phyloP scores from a whole-genome alignment of 179 eudicot species.

The Beta lomatogona region DNA sequence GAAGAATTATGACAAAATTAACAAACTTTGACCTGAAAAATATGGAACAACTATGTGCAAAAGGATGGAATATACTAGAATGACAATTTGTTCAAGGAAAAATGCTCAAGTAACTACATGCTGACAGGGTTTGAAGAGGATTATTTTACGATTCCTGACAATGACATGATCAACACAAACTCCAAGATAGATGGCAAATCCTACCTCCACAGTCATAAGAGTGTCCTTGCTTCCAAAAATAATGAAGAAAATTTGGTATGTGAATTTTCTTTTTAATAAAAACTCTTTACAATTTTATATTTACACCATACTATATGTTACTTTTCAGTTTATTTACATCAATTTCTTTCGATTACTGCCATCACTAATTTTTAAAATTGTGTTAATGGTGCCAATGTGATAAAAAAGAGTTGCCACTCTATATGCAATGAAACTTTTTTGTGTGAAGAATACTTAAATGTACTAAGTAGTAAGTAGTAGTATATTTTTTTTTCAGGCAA shows the following conservation, averaged over 20 bases:
- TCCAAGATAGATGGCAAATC: conserved; percentile 34
- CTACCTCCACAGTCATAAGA: conserved; percentile 46
- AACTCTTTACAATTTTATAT: too few relatives aligned
- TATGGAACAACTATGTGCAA: too few relatives aligned
- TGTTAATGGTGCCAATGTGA: conserved; percentile 10
- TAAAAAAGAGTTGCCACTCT: not conserved
- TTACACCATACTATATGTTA: too few relatives aligned
- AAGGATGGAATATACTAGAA: too few relatives aligned
- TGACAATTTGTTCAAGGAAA: not conserved
- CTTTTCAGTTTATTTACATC: not conserved
- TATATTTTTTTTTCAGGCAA: conserved; percentile 40
- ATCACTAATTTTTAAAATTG: not conserved
- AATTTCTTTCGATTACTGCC: not conserved
- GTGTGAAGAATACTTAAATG: too few relatives aligned
- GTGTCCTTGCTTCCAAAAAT: conserved; percentile 56
- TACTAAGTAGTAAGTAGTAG: too few relatives aligned
- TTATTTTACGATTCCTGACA: conserved; percentile 34
- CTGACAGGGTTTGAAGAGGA: conserved; percentile 68
- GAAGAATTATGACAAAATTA: too few relatives aligned
- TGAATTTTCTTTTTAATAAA: not conserved
- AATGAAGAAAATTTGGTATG: conserved; percentile 69
- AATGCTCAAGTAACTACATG: not conserved
- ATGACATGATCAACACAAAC: conserved; percentile 20
- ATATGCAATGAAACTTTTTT: not conserved
- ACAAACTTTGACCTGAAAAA: too few relatives aligned